A percentile compares a stretch with the other conserved stretches of the same genome.
Conservation (phyloP, 257 asterid species). For the Scutellaria barbata region DNA sequence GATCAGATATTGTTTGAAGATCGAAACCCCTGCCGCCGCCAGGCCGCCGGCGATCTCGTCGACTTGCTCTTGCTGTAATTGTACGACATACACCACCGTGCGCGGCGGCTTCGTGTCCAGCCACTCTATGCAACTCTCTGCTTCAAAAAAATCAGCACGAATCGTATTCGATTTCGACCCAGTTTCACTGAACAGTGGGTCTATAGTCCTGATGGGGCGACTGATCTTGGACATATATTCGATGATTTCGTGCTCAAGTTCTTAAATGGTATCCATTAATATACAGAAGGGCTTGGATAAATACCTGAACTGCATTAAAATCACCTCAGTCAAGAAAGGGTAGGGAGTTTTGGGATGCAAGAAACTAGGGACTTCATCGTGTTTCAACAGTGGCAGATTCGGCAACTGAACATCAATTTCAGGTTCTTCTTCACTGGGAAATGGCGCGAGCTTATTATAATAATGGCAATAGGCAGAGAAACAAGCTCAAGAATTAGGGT, state of each 20-base stretch:
- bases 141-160: constrained; percentile 47
- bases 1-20: no score
- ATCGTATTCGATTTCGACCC: background rate
- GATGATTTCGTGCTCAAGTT: no score
- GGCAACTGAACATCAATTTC: constrained; percentile 59
- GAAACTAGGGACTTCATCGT: no score
- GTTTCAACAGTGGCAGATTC: background rate
- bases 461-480: constrained; percentile 62
- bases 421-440: constrained; percentile 55
- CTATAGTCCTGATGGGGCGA: constrained; percentile 31
- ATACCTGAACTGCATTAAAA: constrained; percentile 57
- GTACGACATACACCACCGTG: constrained; percentile 64
- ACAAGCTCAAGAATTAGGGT: constrained; percentile 50
- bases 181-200: constrained; percentile 57
- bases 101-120: constrained; percentile 50
- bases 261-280: no score
- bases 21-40: constrained; percentile 42
- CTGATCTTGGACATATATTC: no score
- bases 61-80: constrained; percentile 58
- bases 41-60: constrained; percentile 70
- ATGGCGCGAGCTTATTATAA: constrained; percentile 38
- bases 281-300: no score
- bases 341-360: constrained; percentile 16
- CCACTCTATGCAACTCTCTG: constrained; percentile 57
- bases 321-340: constrained; percentile 36